These are phyloP conservation scores for Chaetomium tenue DNA, from an alignment of 495 filamentous ascomycete species.

Conservation along the genomic window DNA sequence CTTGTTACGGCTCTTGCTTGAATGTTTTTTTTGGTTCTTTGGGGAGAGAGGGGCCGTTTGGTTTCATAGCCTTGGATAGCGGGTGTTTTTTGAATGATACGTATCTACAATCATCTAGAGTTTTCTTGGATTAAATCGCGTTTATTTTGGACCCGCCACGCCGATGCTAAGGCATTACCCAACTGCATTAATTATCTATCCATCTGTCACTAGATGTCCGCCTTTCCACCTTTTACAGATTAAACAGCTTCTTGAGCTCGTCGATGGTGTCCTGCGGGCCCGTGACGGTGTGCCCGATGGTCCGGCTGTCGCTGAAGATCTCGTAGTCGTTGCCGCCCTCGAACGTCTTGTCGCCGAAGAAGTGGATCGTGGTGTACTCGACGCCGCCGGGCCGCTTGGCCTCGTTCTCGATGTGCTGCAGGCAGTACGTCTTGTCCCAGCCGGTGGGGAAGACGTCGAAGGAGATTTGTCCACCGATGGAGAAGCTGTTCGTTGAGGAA, in stretches of 20 bases:
- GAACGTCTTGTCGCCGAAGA: conserved; percentile 94
- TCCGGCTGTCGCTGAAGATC: conserved; percentile 78
- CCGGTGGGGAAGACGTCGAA: conserved; percentile 97
- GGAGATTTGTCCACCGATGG: conserved; percentile 93
- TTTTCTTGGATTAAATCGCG: not conserved
- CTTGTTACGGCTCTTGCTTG: not conserved
- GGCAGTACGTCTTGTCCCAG: conserved; percentile 99
- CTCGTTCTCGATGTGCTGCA: conserved; percentile 82
- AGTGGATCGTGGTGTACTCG: conserved; percentile 84
- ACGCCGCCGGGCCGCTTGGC: conserved; percentile 64
- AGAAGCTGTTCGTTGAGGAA: conserved; percentile 52
- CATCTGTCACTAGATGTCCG: not conserved
- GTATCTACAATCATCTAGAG: not conserved
- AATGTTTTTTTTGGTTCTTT: not conserved
- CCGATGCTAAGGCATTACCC: not conserved
- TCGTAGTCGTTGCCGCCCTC: conserved; percentile 93
- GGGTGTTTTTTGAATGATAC: conserved; percentile 14
- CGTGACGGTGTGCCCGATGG: conserved; percentile 78
- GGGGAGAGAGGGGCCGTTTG: conserved; percentile 8
- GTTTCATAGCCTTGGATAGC: conserved; percentile 12
- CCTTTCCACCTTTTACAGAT: conserved; percentile 39
- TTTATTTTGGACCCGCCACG: not conserved
- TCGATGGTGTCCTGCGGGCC: conserved; percentile 77
- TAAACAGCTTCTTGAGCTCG: conserved; percentile 75
- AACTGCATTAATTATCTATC: conserved; percentile 2